These are phyloP conservation scores for Alternaria sp. DNA, from an alignment of 2,329 filamentous ascomycete species.

Conservation along the genomic window DNA sequence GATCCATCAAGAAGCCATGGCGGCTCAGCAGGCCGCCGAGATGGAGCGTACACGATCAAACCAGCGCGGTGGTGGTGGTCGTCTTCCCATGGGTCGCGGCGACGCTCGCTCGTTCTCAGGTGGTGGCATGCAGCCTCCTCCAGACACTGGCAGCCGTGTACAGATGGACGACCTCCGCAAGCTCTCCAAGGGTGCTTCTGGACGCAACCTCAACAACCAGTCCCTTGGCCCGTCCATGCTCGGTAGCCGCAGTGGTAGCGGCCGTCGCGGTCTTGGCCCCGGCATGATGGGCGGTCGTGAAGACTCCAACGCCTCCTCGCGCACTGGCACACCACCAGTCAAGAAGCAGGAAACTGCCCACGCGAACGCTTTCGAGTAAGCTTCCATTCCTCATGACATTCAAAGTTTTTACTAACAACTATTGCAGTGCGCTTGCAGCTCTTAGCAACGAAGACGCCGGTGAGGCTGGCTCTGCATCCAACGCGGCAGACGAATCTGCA, in stretches of 20 bases:
- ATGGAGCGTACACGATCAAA: conserved; percentile 65
- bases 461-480: conserved; percentile 71
- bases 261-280: conserved; percentile 77
- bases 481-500: conserved; percentile 57
- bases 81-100: conserved; percentile 79
- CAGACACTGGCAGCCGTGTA: conserved; percentile 79
- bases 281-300: conserved; percentile 75
- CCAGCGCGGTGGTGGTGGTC: conserved; percentile 73
- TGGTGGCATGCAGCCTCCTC: conserved; percentile 73
- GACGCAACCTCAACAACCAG: conserved; percentile 64
- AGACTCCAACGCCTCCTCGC: conserved; percentile 86
- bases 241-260: conserved; percentile 89
- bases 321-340: conserved; percentile 85
- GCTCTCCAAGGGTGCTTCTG: conserved; percentile 69
- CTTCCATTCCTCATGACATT: not conserved
- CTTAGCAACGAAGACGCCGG: conserved; percentile 67
- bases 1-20: conserved; percentile 83
- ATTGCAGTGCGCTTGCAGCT: conserved; percentile 61
- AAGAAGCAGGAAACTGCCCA: conserved; percentile 71
- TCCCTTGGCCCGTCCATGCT: conserved; percentile 85
- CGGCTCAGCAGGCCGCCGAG: conserved; percentile 84
- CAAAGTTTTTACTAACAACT: conserved; percentile 24
- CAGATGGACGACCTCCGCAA: conserved; percentile 91
- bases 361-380: conserved; percentile 94
- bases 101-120: conserved; percentile 86